These are phyloP conservation scores for Neofusicoccum umdonicola DNA, from an alignment of 2,329 filamentous ascomycete species.

Conservation along the genomic window DNA sequence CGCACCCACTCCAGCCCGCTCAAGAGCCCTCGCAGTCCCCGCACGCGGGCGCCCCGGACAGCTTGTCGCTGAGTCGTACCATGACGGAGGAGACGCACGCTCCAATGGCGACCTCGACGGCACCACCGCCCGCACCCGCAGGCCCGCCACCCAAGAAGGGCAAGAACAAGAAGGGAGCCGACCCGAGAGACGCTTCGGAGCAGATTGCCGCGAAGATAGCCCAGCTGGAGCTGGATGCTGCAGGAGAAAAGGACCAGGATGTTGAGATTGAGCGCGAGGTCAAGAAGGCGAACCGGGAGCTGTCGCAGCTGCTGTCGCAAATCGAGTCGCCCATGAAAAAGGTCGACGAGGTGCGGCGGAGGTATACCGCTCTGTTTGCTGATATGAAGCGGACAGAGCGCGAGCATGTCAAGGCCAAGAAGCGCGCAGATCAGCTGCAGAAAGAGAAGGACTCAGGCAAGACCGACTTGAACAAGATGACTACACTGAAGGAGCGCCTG, in stretches of 20 bases:
- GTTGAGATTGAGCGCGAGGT: constrained; percentile 95
- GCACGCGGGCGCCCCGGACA: constrained; percentile 29
- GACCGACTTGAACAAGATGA: constrained; percentile 85
- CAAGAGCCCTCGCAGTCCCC: constrained; percentile 32
- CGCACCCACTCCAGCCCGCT: constrained; percentile 34
- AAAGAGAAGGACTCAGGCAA: constrained; percentile 93
- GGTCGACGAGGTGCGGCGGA: constrained; percentile 84
- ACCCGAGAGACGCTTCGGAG: constrained; percentile 87
- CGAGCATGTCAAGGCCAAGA: constrained; percentile 94
- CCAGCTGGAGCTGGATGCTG: constrained; percentile 89
- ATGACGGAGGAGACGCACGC: constrained; percentile 6
- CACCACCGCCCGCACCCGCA: constrained; percentile 13
- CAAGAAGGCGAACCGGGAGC: constrained; percentile 87
- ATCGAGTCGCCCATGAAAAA: constrained; percentile 92
- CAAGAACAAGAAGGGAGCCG: constrained; percentile 77
- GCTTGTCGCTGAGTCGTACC: neutral
- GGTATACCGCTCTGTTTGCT: constrained; percentile 84
- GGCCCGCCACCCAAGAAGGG: constrained; percentile 65
- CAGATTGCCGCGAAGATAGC: constrained; percentile 90
- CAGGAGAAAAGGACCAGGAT: constrained; percentile 92
- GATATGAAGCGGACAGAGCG: constrained; percentile 96
- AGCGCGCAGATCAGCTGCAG: constrained; percentile 87
- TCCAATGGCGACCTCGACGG: constrained; percentile 11
- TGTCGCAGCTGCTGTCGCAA: constrained; percentile 77
- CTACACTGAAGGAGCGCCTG: constrained; percentile 89